Evolutionary conservation across 2,329 filamentous ascomycete species (phyloP).

Genomic region (Leptosphaerulina australis): DNA sequence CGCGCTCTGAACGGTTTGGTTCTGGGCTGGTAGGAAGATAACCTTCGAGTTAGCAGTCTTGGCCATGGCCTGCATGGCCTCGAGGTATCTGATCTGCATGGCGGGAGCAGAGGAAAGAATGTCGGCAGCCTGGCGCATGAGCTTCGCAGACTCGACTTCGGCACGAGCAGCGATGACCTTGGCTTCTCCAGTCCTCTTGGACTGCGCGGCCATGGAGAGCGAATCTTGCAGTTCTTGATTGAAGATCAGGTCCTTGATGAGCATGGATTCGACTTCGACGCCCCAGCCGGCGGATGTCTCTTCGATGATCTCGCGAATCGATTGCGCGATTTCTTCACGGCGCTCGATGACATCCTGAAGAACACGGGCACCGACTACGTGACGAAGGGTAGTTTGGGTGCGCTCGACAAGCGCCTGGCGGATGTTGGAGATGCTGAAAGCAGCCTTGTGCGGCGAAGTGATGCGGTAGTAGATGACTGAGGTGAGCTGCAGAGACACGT

Average conservation of each 20-base stretch:
- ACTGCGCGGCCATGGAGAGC: constrained; percentile 96
- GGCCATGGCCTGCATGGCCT: constrained; percentile 99
- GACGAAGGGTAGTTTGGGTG: constrained; percentile 95
- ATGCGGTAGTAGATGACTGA: constrained; percentile 99
- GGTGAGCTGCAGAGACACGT: constrained; percentile 90
- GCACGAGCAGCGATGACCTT: constrained; percentile 98
- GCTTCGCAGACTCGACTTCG: constrained; percentile 93
- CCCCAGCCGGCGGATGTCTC: constrained; percentile 94
- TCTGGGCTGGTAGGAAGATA: constrained; percentile 63
- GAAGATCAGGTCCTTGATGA: constrained; percentile 99
- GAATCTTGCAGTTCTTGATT: constrained; percentile 93
- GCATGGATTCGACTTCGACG: constrained; percentile 95
- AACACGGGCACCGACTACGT: constrained; percentile 93
- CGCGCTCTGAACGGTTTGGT: constrained; percentile 60
- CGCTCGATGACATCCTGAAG: constrained; percentile 98
- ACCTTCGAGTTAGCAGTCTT: constrained; percentile 89
- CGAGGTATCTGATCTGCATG: constrained; percentile 80
- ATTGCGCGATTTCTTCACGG: constrained; percentile 93
- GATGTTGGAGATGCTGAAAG: constrained; percentile 94
- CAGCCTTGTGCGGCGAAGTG: constrained; percentile 90
- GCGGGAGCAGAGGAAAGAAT: constrained; percentile 89
- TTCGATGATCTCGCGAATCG: constrained; percentile 96
- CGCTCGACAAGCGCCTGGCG: constrained; percentile 96
- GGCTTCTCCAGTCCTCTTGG: constrained; percentile 96
- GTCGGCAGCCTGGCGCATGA: constrained; percentile 89